Evolutionary conservation across 306 rosid genomes (phyloP), one percentile per base, ranked within the genome.

Genomic region (apple (Malus domestica)): DNA sequence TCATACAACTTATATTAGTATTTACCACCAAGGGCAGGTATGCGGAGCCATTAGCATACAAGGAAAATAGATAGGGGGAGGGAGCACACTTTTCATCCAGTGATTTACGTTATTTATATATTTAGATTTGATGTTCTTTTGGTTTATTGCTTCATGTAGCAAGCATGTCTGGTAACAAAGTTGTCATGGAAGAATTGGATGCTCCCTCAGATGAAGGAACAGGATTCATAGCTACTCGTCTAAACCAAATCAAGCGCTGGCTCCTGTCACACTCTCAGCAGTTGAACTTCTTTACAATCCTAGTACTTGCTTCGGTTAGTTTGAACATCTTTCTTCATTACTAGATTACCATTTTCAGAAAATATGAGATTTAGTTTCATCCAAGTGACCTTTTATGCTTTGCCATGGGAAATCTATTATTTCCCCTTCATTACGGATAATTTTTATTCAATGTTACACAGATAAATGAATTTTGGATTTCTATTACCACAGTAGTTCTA

Each of bases 291-390:
- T 22, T 81, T 57, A 89, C 94, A 35, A 96, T 96, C 79, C 78
- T 96, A 75, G 86, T 90, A 46, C 99, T 96, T 78, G 99, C 99
- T 68, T 96, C 99, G 97, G 99, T 96, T 79, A 93, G 97, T 89
- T 82, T 64, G n/a, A 51, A 73, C 71, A 44, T 61, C 74, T 58
- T 76, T 51, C 73, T 79, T 85, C 77, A 64, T 78, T 79, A 68
- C 62, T 69, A 7, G 27, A 42, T 32, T 35, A n/a, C 8, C 45
- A 33, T 58, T 79, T 67, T 11, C 44, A 23, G 12, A 58, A 58
- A 74, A 68, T 80, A 59, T 45, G 49, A n/a, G 32, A 27, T 33
- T 20, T 45, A 5, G 46, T 46, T 35, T 32, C 25, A 49, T 66
- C 13, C 0, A 20, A 66, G 25, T 51, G 51, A 33, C 9, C 25